phyloP scores from a whole-genome alignment of 2,329 filamentous ascomycete genomes.

The Colletotrichum liriopes region DNA sequence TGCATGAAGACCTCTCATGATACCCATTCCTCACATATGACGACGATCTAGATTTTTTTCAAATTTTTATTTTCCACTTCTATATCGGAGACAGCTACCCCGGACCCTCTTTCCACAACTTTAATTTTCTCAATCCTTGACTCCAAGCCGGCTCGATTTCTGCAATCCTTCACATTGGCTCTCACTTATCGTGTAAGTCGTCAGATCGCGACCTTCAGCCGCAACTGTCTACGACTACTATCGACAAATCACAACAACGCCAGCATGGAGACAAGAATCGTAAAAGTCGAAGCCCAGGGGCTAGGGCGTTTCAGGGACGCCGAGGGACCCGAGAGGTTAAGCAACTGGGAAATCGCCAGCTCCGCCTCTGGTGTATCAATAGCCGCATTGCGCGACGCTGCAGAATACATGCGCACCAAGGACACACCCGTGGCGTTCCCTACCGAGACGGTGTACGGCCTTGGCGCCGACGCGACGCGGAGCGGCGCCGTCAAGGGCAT shows the following conservation, averaged over 20 bases:
- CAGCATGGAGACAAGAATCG: conserved; percentile 59
- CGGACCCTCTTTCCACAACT: conserved; percentile 32
- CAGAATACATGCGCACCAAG: conserved; percentile 74
- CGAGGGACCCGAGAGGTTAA: conserved; percentile 52
- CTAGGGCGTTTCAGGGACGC: conserved; percentile 54
- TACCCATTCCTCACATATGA: conserved; percentile 29
- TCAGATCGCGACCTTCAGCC: conserved; percentile 15
- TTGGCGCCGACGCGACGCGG: conserved; percentile 95
- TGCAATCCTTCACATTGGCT: conserved; percentile 26
- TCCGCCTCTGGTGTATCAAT: conserved; percentile 51
- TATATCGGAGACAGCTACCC: conserved; percentile 22
- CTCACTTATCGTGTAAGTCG: conserved; percentile 40
- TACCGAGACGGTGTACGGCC: conserved; percentile 96
- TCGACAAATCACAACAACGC: not conserved
- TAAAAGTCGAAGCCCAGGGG: conserved; percentile 52
- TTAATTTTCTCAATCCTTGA: not conserved
- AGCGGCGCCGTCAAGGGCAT: conserved; percentile 90
- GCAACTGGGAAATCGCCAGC: conserved; percentile 60
- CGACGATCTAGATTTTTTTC: conserved; percentile 22
- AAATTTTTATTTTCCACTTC: not conserved
- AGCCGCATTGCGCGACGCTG: conserved; percentile 73
- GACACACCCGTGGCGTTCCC: conserved; percentile 92
- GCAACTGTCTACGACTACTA: not conserved
- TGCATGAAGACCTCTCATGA: conserved; percentile 33
- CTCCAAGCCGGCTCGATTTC: not conserved